phyloP scores from a whole-genome alignment of 345 rosid genomes.

The Pugionium cornutum region DNA sequence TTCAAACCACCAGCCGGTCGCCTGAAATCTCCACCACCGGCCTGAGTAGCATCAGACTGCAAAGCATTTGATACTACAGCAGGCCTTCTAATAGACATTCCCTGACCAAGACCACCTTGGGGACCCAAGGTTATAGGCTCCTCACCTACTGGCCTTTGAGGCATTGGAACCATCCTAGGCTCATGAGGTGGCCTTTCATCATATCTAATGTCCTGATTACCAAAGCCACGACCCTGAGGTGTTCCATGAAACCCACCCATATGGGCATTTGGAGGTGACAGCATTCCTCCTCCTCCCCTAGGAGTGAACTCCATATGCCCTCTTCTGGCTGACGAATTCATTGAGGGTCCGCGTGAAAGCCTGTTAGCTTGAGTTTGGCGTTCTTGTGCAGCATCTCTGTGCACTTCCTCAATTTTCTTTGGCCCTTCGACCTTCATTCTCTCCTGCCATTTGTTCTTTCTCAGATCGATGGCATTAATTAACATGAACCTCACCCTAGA shows the following conservation, averaged over 20 bases:
- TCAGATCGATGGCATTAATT: constrained; percentile 81
- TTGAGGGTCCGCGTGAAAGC: constrained; percentile 67
- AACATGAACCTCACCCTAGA: constrained; percentile 93
- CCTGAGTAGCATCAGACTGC: constrained; percentile 51
- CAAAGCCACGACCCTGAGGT: constrained; percentile 69
- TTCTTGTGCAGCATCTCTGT: constrained; percentile 98
- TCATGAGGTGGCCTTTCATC: constrained; percentile 77
- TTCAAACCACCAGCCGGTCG: constrained; percentile 59
- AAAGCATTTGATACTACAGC: constrained; percentile 42
- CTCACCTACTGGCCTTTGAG: constrained; percentile 67
- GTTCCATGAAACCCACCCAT: constrained; percentile 70
- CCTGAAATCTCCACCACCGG: constrained; percentile 54
- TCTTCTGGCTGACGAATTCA: constrained; percentile 64
- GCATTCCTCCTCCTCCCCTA: constrained; percentile 63
- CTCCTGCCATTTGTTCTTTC: constrained; percentile 95
- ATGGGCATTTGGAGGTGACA: constrained; percentile 66
- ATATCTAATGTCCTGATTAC: constrained; percentile 67
- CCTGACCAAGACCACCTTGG: constrained; percentile 96
- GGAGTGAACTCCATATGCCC: constrained; percentile 69
- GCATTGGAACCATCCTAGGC: constrained; percentile 69
- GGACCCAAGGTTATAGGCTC: constrained; percentile 89
- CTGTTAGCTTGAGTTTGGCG: constrained; percentile 74
- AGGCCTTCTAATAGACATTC: constrained; percentile 78
- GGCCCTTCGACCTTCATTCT: constrained; percentile 99
- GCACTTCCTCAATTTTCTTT: constrained; percentile 96